Evolutionary conservation across 306 rosid species (phyloP).

Genomic region (Vigna mungo): DNA sequence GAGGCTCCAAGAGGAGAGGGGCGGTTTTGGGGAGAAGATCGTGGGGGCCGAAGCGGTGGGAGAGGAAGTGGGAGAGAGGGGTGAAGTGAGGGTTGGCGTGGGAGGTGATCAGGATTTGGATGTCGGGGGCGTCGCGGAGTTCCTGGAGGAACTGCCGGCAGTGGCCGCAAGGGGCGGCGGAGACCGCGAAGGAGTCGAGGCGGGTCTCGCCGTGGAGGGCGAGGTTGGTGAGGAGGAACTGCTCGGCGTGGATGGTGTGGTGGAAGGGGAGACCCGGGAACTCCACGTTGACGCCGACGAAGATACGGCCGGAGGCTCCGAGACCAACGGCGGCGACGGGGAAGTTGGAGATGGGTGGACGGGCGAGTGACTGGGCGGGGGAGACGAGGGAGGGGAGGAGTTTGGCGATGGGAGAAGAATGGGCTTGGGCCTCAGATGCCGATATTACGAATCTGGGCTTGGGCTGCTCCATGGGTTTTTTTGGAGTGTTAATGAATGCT

Average conservation of each 20-base stretch:
- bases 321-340: constrained; percentile 78
- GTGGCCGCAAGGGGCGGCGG: constrained; percentile 94
- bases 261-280: constrained; percentile 91
- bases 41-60: constrained; percentile 81
- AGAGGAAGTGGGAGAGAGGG: constrained; percentile 64
- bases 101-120: constrained; percentile 65
- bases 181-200: constrained; percentile 69
- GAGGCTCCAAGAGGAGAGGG: constrained; percentile 75
- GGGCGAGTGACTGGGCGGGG: constrained; percentile 71
- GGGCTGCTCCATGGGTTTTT: background rate
- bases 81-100: constrained; percentile 39
- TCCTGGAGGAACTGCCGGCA: constrained; percentile 96
- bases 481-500: background rate
- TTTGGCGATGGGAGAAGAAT: constrained; percentile 46
- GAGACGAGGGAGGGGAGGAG: constrained; percentile 70
- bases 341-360: constrained; percentile 80
- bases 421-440: constrained; percentile 57
- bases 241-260: constrained; percentile 94
- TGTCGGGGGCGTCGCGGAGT: constrained; percentile 64
- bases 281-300: constrained; percentile 89
- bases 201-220: constrained; percentile 60
- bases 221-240: constrained; percentile 85
- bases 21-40: constrained; percentile 63
- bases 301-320: constrained; percentile 81
- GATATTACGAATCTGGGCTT: constrained; percentile 67